Base-by-base conservation (phyloP, 2,329 filamentous ascomycete genomes). In the Fonsecaea erecta region DNA sequence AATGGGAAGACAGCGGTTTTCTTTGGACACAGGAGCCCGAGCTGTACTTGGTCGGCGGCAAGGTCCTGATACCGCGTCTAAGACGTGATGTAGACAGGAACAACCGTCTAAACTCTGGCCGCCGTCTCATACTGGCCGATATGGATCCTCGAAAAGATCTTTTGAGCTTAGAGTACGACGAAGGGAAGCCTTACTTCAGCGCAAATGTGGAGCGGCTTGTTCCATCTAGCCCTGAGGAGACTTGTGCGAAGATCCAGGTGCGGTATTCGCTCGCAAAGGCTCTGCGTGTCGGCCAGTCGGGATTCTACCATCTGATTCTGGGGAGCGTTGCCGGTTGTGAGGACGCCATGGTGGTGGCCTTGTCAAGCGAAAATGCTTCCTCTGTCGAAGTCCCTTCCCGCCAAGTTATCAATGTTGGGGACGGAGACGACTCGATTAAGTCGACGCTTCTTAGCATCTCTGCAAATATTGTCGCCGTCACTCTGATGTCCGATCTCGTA, bases 1-100 rank as follows among this genome's bases (percentile, higher is more conserved):
- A 62, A 55, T 62, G 51, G 46, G 30, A 52, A n/a, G 54, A 57
- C 7, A 28, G 52, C 52, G 54, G 30, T n/a, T 12, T 75, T 0
- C 52, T 76, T 2, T 77, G 75, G 74, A 72, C 70, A 2, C 67
- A 68, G 1, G 75, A 77, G 58, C 72, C 68, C 1, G 75, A 78
- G 53, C 30, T 74, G 1, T 66, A 66, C 16, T 46, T 76, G 11
- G 32, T 71, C 3, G 37, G 72, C 34, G 75, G 73, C 1, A 64
- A 68, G 2, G 32, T 70, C 4, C 40, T 72, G 18, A 72, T 78
- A 28, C 74, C 76, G 8, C 72, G 76, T n/a, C 43, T 75, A n/a
- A 61, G 68, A n/a, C 32, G 68, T 12, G 64, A 66, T 21, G 12
- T 24, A 11, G 32, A 34, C 2, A 60, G 67, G 34, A 74, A 74